phyloP scores from a whole-genome alignment of 1,284 basidiomycete genomes.

The Ustilago esculenta region DNA sequence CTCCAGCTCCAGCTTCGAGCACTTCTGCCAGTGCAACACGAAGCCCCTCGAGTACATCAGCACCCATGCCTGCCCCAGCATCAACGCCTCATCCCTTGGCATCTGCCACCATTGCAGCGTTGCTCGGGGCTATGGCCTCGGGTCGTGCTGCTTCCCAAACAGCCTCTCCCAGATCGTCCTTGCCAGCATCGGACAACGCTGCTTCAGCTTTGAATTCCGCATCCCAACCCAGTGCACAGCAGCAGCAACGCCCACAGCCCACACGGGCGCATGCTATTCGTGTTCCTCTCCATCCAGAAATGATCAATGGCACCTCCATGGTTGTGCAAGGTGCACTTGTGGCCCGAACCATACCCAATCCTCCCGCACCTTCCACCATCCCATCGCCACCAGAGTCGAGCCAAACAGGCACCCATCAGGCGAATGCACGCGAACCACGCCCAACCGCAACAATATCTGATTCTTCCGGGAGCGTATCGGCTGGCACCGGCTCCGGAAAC shows the following conservation, averaged over 20 bases:
- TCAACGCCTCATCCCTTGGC: slow-evolving; percentile 1
- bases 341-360: slow-evolving; percentile 40
- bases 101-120: slow-evolving; percentile 26
- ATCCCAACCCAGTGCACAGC: neutral
- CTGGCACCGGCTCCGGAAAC: neutral
- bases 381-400: neutral
- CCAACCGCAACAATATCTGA: neutral
- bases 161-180: neutral
- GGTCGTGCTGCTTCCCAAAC: neutral
- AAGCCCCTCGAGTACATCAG: neutral
- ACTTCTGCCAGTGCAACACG: neutral
- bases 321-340: slow-evolving; percentile 64
- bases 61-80: neutral
- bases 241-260: slow-evolving; percentile 7
- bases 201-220: neutral
- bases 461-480: neutral
- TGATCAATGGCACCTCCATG: slow-evolving; percentile 60
- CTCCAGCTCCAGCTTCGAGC: neutral
- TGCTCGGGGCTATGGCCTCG: slow-evolving; percentile 21
- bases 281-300: slow-evolving; percentile 34
- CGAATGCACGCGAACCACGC: neutral
- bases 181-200: neutral
- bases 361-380: slow-evolving; percentile 1
- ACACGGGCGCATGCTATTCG: slow-evolving; percentile 19
- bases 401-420: neutral